Percentiles rank a stretch among this genome's conserved stretches.
phyloP scores from a whole-genome alignment of 129 eudicot species.

The Dittrichia graveolens region DNA sequence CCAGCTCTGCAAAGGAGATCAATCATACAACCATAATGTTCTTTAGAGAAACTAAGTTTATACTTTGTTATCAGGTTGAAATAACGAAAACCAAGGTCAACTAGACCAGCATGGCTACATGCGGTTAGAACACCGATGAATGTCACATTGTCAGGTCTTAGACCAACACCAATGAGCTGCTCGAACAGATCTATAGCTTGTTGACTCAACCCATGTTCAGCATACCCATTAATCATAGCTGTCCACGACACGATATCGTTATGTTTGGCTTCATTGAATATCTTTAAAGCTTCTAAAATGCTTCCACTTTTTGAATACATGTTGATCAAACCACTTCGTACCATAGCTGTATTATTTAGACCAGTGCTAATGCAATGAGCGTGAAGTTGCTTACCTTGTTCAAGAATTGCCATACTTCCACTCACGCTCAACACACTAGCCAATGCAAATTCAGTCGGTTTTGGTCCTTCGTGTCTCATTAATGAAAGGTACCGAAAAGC shows the following conservation, averaged over 20 bases:
- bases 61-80: conserved; percentile 60
- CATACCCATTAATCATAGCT: conserved; percentile 89
- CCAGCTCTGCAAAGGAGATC: conserved; percentile 93
- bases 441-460: conserved; percentile 81
- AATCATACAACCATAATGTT: conserved; percentile 96
- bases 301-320: conserved; percentile 94
- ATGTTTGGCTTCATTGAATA: conserved; percentile 43
- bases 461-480: conserved; percentile 83
- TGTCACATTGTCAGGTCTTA: conserved; percentile 77
- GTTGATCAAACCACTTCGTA: conserved; percentile 72
- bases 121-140: conserved; percentile 90
- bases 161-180: conserved; percentile 44
- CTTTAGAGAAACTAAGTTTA: conserved; percentile 53
- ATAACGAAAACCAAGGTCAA: conserved; percentile 67
- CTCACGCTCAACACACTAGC: conserved; percentile 77
- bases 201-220: conserved; percentile 81
- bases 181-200: conserved; percentile 76
- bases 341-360: conserved; percentile 60
- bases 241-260: conserved; percentile 88
- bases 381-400: conserved; percentile 86
- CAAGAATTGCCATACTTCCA: conserved; percentile 77
- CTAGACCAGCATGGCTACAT: conserved; percentile 80
- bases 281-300: conserved; percentile 60
- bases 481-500: conserved; percentile 59
- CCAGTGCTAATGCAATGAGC: conserved; percentile 66